Percentiles rank a stretch among this genome's conserved stretches.
phyloP scores from a whole-genome alignment of 306 rosid species.

The Prinsepia uniflora region DNA sequence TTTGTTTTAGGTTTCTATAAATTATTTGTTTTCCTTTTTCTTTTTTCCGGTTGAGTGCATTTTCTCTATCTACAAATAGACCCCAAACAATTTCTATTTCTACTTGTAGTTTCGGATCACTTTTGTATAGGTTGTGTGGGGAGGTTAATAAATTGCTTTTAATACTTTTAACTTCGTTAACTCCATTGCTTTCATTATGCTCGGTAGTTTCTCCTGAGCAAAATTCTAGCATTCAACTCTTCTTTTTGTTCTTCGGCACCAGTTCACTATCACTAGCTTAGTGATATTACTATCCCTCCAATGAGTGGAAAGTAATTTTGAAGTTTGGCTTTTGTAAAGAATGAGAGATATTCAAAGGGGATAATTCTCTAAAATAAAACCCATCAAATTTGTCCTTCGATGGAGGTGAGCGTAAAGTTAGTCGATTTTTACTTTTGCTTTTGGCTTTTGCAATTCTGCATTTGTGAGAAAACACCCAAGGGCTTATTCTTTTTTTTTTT shows the following conservation, averaged over 20 bases:
- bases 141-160: conserved; percentile 25
- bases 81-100: not conserved
- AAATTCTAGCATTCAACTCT: not conserved
- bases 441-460: no score
- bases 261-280: not conserved
- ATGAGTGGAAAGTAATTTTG: no score
- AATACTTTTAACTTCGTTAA: not conserved
- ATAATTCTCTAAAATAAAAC: no score
- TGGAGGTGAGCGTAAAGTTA: no score
- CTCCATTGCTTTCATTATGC: not conserved
- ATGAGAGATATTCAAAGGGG: no score
- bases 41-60: conserved; percentile 16
- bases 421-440: not conserved
- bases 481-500: no score
- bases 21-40: conserved; percentile 9
- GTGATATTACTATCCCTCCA: no score
- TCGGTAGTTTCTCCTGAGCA: not conserved
- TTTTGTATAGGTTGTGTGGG: conserved; percentile 36
- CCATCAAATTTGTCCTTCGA: no score
- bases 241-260: not conserved
- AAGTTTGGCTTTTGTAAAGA: no score
- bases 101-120: conserved; percentile 14
- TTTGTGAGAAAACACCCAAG: no score
- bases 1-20: conserved; percentile 25
- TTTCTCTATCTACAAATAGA: conserved; percentile 22